phyloP scores from a whole-genome alignment of 2,329 filamentous ascomycete genomes.

The Macrophomina phaseolina region DNA sequence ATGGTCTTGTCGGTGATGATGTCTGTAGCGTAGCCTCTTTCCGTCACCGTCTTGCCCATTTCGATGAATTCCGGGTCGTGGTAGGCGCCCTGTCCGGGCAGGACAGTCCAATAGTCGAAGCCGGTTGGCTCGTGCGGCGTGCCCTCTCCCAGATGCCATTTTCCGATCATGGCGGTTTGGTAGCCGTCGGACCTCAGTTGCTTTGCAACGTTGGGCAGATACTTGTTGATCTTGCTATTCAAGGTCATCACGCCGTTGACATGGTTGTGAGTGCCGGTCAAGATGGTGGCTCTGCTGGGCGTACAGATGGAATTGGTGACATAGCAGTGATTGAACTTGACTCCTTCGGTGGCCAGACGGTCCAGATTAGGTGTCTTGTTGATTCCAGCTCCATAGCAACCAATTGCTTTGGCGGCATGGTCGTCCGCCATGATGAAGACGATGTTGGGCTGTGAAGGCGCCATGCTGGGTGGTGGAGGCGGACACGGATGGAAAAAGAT shows the following conservation, averaged over 20 bases:
- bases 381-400: conserved; percentile 57
- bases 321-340: conserved; percentile 61
- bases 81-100: conserved; percentile 60
- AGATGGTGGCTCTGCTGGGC: conserved; percentile 57
- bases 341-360: conserved; percentile 56
- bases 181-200: conserved; percentile 55
- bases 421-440: conserved; percentile 63
- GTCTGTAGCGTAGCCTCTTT: conserved; percentile 57
- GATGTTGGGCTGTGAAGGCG: conserved; percentile 42
- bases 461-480: not conserved
- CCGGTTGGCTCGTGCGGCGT: conserved; percentile 54
- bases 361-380: conserved; percentile 60
- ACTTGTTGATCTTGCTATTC: conserved; percentile 56
- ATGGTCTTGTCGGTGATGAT: conserved; percentile 60
- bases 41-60: conserved; percentile 37
- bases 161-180: conserved; percentile 60
- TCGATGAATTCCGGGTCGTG: conserved; percentile 59
- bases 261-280: conserved; percentile 60
- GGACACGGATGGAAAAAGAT: not conserved
- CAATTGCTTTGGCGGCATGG: conserved; percentile 59
- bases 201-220: conserved; percentile 59
- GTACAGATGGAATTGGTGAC: conserved; percentile 62
- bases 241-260: conserved; percentile 60
- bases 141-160: conserved; percentile 62
- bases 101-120: conserved; percentile 59